These are phyloP conservation scores for Chlamydomonas applanata DNA, from an alignment of 139 green algal genomes.

Conservation along the genomic window DNA sequence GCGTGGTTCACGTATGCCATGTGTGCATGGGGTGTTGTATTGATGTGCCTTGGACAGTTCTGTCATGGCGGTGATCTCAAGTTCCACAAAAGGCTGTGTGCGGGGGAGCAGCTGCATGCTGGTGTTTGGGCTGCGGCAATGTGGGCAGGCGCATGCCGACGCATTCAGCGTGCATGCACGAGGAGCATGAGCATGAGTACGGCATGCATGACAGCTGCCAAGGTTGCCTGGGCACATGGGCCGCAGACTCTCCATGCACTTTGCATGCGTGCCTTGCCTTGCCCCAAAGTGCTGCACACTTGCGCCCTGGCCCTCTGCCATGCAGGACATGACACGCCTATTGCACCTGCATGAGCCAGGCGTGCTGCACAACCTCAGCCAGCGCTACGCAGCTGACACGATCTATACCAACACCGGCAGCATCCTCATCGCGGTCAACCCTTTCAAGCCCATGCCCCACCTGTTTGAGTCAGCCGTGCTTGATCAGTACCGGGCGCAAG, in stretches of 20 bases:
- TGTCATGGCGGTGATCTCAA: not conserved
- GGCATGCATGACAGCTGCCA: too few relatives aligned
- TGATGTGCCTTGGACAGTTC: conserved; percentile 4
- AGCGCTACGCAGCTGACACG: conserved; percentile 66
- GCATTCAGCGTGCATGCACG: not conserved
- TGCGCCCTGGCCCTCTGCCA: not conserved
- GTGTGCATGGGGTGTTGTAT: not conserved
- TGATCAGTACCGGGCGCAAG: conserved; percentile 67
- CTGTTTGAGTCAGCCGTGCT: conserved; percentile 85
- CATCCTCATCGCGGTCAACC: conserved; percentile 93
- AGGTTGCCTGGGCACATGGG: too few relatives aligned
- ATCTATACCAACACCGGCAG: conserved; percentile 93
- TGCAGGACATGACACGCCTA: conserved; percentile 96
- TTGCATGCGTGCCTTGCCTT: too few relatives aligned
- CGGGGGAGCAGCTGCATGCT: too few relatives aligned
- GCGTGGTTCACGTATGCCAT: not conserved
- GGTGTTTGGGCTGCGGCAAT: too few relatives aligned
- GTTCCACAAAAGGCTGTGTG: too few relatives aligned
- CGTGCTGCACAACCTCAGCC: conserved; percentile 83
- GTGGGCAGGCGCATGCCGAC: too few relatives aligned
- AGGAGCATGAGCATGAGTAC: not conserved
- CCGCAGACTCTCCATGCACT: too few relatives aligned
- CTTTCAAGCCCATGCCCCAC: conserved; percentile 72
- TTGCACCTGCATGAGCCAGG: conserved; percentile 95
- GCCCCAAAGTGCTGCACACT: too few relatives aligned